Conservation (phyloP, 2,329 filamentous ascomycete species). For the Claviceps africana region DNA sequence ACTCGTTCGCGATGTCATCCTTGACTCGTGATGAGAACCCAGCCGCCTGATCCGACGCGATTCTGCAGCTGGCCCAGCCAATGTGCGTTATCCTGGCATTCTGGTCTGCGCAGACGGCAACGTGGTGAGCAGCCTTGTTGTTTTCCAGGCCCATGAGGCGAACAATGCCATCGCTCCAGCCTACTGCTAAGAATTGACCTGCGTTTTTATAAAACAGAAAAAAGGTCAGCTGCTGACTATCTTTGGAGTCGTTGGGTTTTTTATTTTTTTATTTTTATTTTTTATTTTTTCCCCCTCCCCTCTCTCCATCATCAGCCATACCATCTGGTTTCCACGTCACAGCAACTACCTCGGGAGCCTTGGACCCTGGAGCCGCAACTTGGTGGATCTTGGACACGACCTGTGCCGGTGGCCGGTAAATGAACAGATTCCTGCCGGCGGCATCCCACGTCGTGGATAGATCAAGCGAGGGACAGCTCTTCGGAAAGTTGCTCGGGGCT, state of each 20-base stretch:
- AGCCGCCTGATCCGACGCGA: constrained; percentile 16
- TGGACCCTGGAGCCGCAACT: constrained; percentile 24
- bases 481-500: constrained; percentile 44
- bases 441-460: constrained; percentile 58
- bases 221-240: neutral
- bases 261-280: neutral
- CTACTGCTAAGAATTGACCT: constrained; percentile 68
- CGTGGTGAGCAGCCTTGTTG: constrained; percentile 66
- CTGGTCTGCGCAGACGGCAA: constrained; percentile 34
- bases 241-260: neutral
- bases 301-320: constrained; percentile 19
- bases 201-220: neutral
- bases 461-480: constrained; percentile 76
- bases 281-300: neutral
- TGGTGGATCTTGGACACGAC: constrained; percentile 39
- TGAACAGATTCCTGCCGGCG: constrained; percentile 53
- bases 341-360: constrained; percentile 29
- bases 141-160: constrained; percentile 67
- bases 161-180: constrained; percentile 68
- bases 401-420: constrained; percentile 70
- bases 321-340: constrained; percentile 57
- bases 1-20: constrained; percentile 8
- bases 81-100: constrained; percentile 35
- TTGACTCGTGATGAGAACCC: constrained; percentile 5
- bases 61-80: constrained; percentile 35